Evolutionary conservation across 768 basidiomycete species (phyloP).

Genomic region (Panaeolus cyanescens): DNA sequence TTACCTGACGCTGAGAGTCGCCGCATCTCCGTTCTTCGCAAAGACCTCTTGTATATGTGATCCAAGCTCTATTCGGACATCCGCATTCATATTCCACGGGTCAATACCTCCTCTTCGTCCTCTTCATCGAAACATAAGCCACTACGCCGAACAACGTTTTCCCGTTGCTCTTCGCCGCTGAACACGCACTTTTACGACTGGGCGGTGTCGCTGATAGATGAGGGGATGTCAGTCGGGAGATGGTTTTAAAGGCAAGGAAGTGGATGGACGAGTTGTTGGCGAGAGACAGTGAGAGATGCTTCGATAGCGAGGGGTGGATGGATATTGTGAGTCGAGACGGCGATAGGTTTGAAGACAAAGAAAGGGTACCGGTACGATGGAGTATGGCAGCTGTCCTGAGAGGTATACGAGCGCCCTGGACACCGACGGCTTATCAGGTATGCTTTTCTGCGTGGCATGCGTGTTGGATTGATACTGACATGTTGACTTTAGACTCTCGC

Average conservation of each 20-base stretch:
- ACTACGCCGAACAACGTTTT: slow-evolving; percentile 72
- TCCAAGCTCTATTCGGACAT: slow-evolving; percentile 95
- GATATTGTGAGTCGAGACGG: slow-evolving; percentile 77
- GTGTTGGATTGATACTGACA: background rate
- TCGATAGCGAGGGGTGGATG: slow-evolving; percentile 70
- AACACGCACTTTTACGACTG: slow-evolving; percentile 59
- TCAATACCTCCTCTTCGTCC: slow-evolving; percentile 67
- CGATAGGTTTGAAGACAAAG: slow-evolving; percentile 72
- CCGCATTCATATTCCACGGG: slow-evolving; percentile 76
- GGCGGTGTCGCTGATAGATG: slow-evolving; percentile 64
- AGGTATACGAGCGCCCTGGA: slow-evolving; percentile 65
- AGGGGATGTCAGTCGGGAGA: slow-evolving; percentile 67
- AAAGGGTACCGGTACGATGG: slow-evolving; percentile 64
- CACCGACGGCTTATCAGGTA: slow-evolving; percentile 78
- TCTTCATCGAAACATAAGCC: slow-evolving; percentile 56
- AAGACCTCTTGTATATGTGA: slow-evolving; percentile 96
- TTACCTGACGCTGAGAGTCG: slow-evolving; percentile 42
- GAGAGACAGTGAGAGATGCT: slow-evolving; percentile 60
- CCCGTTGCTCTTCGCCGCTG: slow-evolving; percentile 64
- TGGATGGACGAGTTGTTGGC: slow-evolving; percentile 64
- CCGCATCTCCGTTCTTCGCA: slow-evolving; percentile 82
- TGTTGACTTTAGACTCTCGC: slow-evolving; percentile 59
- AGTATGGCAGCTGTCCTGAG: slow-evolving; percentile 67
- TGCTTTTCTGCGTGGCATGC: slow-evolving; percentile 2
- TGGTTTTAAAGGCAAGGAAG: slow-evolving; percentile 66